Evolutionary conservation across 176 grass and related monocot species (phyloP).

Genomic region (Tillandsia leiboldiana): DNA sequence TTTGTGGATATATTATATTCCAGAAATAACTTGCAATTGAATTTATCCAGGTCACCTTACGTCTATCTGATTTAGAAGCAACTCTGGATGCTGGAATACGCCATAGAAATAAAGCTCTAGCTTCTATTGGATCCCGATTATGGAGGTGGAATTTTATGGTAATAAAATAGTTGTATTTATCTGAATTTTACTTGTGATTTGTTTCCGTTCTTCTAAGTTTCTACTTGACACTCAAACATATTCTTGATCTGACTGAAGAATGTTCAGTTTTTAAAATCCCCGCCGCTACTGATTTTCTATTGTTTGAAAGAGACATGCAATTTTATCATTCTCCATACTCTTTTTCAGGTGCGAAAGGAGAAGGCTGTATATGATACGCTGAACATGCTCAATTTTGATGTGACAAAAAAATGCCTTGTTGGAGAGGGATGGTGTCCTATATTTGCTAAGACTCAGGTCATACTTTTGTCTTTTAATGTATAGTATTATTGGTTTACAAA

Average conservation of each 20-base stretch:
- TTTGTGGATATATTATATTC: too few species aligned
- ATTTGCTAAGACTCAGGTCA: constrained; percentile 93
- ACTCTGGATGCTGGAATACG: constrained; percentile 92
- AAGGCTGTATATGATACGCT: constrained; percentile 98
- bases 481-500: constrained; percentile 10
- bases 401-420: constrained; percentile 99
- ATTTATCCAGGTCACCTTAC: constrained; percentile 60
- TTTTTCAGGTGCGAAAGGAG: constrained; percentile 85
- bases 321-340: constrained; percentile 16
- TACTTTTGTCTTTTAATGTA: constrained; percentile 18
- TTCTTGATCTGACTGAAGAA: too few species aligned
- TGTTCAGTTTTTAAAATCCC: not conserved
- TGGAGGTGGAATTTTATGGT: constrained; percentile 98
- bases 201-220: not conserved
- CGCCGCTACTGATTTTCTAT: not conserved
- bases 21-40: not conserved
- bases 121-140: constrained; percentile 74
- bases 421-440: constrained; percentile 99
- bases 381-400: constrained; percentile 97
- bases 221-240: too few species aligned
- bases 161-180: constrained; percentile 31
- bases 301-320: constrained; percentile 3
- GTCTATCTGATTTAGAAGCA: constrained; percentile 79
- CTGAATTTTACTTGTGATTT: not conserved
- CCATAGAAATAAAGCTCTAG: constrained; percentile 94